A percentile compares a stretch with the other conserved stretches of the same genome.
phyloP scores from a whole-genome alignment of 345 rosid genomes.

The Kandelia obovata region DNA sequence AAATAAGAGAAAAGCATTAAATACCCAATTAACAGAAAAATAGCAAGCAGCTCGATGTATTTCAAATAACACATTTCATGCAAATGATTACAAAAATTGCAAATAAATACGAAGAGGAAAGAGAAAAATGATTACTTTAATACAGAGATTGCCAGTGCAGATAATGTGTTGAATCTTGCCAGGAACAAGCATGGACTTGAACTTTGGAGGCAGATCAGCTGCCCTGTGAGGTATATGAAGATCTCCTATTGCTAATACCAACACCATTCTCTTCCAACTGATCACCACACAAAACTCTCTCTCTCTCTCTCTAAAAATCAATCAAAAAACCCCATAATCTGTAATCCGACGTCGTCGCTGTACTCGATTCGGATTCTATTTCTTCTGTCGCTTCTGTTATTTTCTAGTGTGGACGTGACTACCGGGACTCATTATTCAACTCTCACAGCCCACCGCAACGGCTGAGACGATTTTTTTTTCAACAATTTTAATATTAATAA shows the following conservation, averaged over 20 bases:
- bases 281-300: neutral
- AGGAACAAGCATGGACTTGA: slow-evolving; percentile 96
- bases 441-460: no score
- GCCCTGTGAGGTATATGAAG: slow-evolving; percentile 89
- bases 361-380: no score
- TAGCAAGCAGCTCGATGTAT: no score
- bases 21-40: no score
- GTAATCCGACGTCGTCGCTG: no score
- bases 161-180: slow-evolving; percentile 96
- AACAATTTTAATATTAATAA: no score
- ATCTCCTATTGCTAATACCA: slow-evolving; percentile 89
- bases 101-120: neutral
- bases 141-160: slow-evolving; percentile 88
- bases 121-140: slow-evolving; percentile 43
- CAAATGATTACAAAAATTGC: neutral
- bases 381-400: no score
- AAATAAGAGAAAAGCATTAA: no score
- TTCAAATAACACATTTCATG: no score
- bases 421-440: no score
- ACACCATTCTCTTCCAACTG: slow-evolving; percentile 50
- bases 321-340: neutral
- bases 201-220: slow-evolving; percentile 88
- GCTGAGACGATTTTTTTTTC: no score
- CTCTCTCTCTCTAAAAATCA: neutral
- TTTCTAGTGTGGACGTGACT: no score